These are phyloP conservation scores for Rusavskia elegans DNA, from an alignment of 495 filamentous ascomycete species.

Conservation along the genomic window DNA sequence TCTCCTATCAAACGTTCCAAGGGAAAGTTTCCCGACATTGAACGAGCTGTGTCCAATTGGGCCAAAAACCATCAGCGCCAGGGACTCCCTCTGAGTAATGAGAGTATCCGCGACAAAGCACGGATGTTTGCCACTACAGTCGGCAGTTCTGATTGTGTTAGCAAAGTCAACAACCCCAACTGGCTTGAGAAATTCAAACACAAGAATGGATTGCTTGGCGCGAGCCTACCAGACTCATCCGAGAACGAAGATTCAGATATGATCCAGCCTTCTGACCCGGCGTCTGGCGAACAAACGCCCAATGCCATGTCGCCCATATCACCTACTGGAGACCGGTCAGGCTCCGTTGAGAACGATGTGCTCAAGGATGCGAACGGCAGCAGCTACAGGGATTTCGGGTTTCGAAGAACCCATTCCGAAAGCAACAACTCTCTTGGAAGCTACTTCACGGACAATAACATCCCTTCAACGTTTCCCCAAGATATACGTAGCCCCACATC, in stretches of 20 bases:
- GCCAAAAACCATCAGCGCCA: constrained; percentile 63
- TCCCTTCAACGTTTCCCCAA: constrained; percentile 51
- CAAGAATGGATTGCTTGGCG: constrained; percentile 62
- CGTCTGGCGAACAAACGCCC: constrained; percentile 49
- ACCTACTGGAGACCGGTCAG: constrained; percentile 42
- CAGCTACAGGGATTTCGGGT: constrained; percentile 31
- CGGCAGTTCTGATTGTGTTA: constrained; percentile 57
- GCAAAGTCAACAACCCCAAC: constrained; percentile 54
- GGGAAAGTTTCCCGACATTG: constrained; percentile 87
- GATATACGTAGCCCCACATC: constrained; percentile 73
- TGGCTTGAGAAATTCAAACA: constrained; percentile 98
- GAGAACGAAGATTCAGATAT: constrained; percentile 39
- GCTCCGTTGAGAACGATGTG: constrained; percentile 54
- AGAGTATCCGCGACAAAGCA: constrained; percentile 76
- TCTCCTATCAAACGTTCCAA: constrained; percentile 83
- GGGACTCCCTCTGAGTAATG: constrained; percentile 63
- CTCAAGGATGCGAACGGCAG: constrained; percentile 34
- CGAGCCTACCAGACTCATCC: constrained; percentile 55
- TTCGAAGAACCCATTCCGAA: constrained; percentile 42
- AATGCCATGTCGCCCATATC: constrained; percentile 61
- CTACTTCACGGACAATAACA: constrained; percentile 29
- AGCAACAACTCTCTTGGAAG: constrained; percentile 43
- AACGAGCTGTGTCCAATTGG: constrained; percentile 86
- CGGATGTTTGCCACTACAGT: constrained; percentile 68
- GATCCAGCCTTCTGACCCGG: constrained; percentile 29